Evolutionary conservation across 805 yeast species (phyloP).

Genomic region (Saccharomyces paradoxus): DNA sequence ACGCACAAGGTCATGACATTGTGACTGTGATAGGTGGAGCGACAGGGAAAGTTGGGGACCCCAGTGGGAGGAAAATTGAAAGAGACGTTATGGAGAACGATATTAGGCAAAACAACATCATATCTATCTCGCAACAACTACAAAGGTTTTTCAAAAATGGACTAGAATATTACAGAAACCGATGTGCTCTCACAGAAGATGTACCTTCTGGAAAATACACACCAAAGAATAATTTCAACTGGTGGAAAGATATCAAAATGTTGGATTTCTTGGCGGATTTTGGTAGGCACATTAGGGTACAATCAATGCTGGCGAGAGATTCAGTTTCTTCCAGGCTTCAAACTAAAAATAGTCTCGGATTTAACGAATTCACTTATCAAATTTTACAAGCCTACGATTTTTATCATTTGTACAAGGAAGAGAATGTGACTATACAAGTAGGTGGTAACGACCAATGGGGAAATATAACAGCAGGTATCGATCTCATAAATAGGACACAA

Average conservation of each 20-base stretch:
- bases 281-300: constrained; percentile 73
- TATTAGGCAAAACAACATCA: constrained; percentile 49
- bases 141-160: constrained; percentile 53
- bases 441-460: constrained; percentile 99
- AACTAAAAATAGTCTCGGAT: constrained; percentile 74
- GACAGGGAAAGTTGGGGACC: constrained; percentile 94
- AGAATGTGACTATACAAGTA: constrained; percentile 63
- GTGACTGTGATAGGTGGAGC: constrained; percentile 88
- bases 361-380: constrained; percentile 91
- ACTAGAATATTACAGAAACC: constrained; percentile 45
- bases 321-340: constrained; percentile 69
- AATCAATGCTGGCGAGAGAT: constrained; percentile 83
- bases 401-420: constrained; percentile 59
- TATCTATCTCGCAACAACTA: constrained; percentile 55
- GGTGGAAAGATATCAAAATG: constrained; percentile 81
- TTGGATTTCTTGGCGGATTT: constrained; percentile 67
- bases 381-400: constrained; percentile 90
- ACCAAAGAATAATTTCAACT: constrained; percentile 57
- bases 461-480: constrained; percentile 92
- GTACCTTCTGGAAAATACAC: constrained; percentile 36
- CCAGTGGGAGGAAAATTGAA: constrained; percentile 82
- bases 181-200: constrained; percentile 28
- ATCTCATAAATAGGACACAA: constrained; percentile 60
- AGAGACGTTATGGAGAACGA: constrained; percentile 49
- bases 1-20: constrained; percentile 76